A percentile compares a stretch with the other conserved stretches of the same genome.
Evolutionary conservation across 306 rosid genomes (phyloP).

Genomic region (Fragaria iinumae): DNA sequence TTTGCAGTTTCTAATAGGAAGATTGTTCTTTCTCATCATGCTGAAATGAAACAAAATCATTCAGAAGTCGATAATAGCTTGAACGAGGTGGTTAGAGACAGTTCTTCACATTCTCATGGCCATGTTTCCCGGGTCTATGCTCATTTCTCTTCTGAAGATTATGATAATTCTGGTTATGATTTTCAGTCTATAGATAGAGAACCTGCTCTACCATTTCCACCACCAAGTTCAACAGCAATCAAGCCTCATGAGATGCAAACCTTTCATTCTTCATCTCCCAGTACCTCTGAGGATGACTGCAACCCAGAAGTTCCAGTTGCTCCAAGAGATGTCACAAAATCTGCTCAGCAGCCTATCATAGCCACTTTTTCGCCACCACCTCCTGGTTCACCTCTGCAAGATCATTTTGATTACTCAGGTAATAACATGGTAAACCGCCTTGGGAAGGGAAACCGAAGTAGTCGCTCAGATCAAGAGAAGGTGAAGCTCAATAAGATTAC

Average conservation of each 20-base stretch:
- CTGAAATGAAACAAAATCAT: conserved; percentile 37
- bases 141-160: conserved; percentile 87
- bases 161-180: conserved; percentile 74
- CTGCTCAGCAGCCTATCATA: conserved; percentile 44
- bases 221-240: conserved; percentile 41
- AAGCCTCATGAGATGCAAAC: conserved; percentile 69
- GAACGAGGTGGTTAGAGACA: conserved; percentile 36
- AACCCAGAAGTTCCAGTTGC: conserved; percentile 48
- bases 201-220: conserved; percentile 42
- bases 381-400: conserved; percentile 76
- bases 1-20: conserved; percentile 51
- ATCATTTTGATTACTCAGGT: conserved; percentile 60
- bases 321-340: conserved; percentile 41
- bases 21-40: conserved; percentile 54
- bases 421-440: conserved; percentile 54
- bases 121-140: conserved; percentile 42
- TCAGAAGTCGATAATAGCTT: conserved; percentile 31
- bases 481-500: conserved; percentile 57
- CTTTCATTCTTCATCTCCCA: conserved; percentile 68
- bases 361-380: conserved; percentile 53
- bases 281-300: conserved; percentile 74
- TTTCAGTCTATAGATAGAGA: conserved; percentile 81
- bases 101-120: conserved; percentile 36
- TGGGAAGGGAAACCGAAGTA: conserved; percentile 73
- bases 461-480: conserved; percentile 74